These are phyloP conservation scores for Triglochin maritima DNA, from an alignment of 106 monocot species.

Conservation along the genomic window DNA sequence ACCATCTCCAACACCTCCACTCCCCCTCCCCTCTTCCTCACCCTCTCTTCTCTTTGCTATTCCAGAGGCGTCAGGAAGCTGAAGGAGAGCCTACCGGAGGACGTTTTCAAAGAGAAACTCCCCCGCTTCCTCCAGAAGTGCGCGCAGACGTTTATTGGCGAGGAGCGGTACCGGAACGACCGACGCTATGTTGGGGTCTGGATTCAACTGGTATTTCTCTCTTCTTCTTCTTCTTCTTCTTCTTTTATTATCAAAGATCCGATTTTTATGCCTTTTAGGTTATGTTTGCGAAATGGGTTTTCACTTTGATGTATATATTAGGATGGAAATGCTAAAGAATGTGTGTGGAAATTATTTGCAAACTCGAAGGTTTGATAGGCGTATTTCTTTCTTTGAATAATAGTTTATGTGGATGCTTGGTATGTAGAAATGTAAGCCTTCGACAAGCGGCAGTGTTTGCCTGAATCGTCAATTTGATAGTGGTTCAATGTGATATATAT, in stretches of 20 bases:
- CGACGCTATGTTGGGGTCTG: slow-evolving; percentile 67
- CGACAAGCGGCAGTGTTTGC: no score
- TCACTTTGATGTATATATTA: no score
- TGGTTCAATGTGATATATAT: no score
- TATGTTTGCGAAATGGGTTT: neutral
- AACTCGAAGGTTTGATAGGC: no score
- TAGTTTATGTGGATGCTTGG: no score
- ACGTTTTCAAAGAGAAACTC: slow-evolving; percentile 54
- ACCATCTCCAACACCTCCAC: neutral
- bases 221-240: neutral
- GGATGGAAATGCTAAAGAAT: no score
- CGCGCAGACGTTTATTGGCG: slow-evolving; percentile 65
- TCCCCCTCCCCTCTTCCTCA: neutral
- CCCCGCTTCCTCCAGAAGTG: slow-evolving; percentile 98
- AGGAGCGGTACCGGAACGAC: slow-evolving; percentile 63
- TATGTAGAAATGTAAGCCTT: no score
- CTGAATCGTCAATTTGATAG: no score
- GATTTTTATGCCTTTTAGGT: neutral
- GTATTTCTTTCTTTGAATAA: no score
- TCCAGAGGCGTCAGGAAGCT: slow-evolving; percentile 66
- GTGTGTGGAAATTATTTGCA: no score
- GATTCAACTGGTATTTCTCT: slow-evolving; percentile 67
- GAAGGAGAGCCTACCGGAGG: slow-evolving; percentile 33
- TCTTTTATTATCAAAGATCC: neutral
- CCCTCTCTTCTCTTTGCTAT: neutral